Base-by-base conservation (phyloP, 2,329 filamentous ascomycete species). In the Cladophialophora chaetospira region DNA sequence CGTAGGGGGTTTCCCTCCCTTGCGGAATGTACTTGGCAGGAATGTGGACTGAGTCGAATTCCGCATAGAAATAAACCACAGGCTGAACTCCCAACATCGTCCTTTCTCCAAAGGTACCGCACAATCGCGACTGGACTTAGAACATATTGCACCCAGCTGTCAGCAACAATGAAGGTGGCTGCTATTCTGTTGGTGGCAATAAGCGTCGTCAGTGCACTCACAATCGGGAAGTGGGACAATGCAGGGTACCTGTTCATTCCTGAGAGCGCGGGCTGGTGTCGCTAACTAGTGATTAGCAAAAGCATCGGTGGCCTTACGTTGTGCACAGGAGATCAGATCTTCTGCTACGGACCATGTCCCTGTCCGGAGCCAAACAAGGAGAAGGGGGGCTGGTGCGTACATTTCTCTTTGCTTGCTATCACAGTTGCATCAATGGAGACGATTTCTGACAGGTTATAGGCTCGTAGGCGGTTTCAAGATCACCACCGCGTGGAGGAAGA, bases 1-100 rank as follows among this genome's bases (percentile, higher is more conserved):
- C 53, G 50, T 45, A 40, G 23, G 21, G 21, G 35, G 4, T 17
- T 10, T 23, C 31, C 40, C 21, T 52, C 45, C 40, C 35, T 43
- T 43, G 42, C 50, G 58, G 58, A 61, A 61, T 61, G 58, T 58
- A 40, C 55, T 61, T 61, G 58, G 55, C 58, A 55, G 48, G 58
- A 61, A 61, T 61, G 58, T 55, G 55, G 13, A 23, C 19, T 44
- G 49, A 53, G 15, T 47, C 29, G 29, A 46, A 45, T 47, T 19
- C 35, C 26, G 17, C 36, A 15, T 40, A 11, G 36, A 59, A 35
- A 44, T 44, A 35, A 33, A 26, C 23, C 13, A 26, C 13, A 13
- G 15, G 9, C 31, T 17, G 2, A 21, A 25, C 35, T 6, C 23
- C 35, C 26, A 50, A 50, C n/a, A 17, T 11, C 5, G 10, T 25